Conservation (phyloP, 306 rosid genomes). For the Arachis hypogaea region DNA sequence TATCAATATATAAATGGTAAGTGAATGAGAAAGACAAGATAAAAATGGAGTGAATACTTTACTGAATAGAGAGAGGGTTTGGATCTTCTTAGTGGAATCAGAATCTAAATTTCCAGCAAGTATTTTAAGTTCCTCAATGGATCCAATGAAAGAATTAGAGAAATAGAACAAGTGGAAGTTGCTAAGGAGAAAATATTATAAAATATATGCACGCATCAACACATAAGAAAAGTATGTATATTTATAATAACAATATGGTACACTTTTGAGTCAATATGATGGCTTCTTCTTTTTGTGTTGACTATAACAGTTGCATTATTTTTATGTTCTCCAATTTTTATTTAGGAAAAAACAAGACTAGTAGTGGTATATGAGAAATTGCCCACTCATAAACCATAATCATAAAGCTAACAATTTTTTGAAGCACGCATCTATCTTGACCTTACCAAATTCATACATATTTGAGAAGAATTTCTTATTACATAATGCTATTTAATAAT, state of each 20-base stretch:
- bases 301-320: not conserved
- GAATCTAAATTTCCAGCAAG: no score
- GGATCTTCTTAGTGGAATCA: no score
- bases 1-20: no score
- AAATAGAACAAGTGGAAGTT: no score
- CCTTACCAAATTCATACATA: not conserved
- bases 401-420: not conserved
- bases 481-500: no score
- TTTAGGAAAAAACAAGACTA: no score
- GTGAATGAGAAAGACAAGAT: no score
- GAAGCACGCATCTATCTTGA: slow-evolving; percentile 5
- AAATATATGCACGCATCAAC: not conserved
- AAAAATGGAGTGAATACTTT: no score
- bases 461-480: no score
- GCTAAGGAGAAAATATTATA: not conserved
- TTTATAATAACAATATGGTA: not conserved
- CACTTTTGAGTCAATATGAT: not conserved
- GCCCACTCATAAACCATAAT: not conserved
- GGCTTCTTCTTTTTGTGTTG: not conserved
- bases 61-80: no score
- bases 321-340: not conserved
- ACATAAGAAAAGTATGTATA: slow-evolving; percentile 1
- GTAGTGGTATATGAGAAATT: slow-evolving; percentile 13
- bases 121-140: no score
- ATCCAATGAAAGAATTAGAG: no score